Evolutionary conservation across 2,329 filamentous ascomycete genomes (phyloP), one percentile per base, ranked within the genome.

Genomic region (Beauveria brongniartii): DNA sequence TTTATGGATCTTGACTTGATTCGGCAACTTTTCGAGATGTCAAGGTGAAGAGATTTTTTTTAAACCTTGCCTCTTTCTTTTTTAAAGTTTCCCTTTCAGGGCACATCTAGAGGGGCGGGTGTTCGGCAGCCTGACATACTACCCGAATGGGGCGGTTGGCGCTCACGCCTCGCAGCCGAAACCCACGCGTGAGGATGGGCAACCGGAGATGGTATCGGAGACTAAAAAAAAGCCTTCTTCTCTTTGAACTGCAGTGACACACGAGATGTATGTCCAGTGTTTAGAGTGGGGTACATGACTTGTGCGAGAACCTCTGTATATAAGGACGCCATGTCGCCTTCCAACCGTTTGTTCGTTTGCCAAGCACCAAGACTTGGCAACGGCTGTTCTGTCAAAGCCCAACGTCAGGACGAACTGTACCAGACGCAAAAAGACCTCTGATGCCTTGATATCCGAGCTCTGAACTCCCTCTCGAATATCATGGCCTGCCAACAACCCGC

Each of bases 401-500:
- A 37, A 12, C 34, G 3, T 5, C 34, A 37, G 34, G 34, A 37
- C 34, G 12, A 37, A 37, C 14, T 14, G 12, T 16, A 14, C 10
- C 3, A 37, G 34, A 37, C 12, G 6, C 14, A 37, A 6, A 34
- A 34, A 2, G 34, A 37, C 1, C 5, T 54, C 40, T 22, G 40
- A 55, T 55, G 52, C 40, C 40, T 55, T 44, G 18, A 22, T 28
- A 20, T 22, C 0, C 9, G 12, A n/a, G 5, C 5, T 12, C 37
- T 37, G 10, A 12, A 24, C 28, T 16, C 18, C 2, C 37, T 28
- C 18, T 28, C 18, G 7, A 16, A 24, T 12, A 46, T 18, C 30
- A 61, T 61, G 59, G 59, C 59, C 18, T 47, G 40, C 43, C 59
- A 51, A 10, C 59, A 55, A n/a, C 59, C 59, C 34, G 53, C n/a